Evolutionary conservation across 2,329 filamentous ascomycete genomes (phyloP).

Genomic region (Fusarium citri): DNA sequence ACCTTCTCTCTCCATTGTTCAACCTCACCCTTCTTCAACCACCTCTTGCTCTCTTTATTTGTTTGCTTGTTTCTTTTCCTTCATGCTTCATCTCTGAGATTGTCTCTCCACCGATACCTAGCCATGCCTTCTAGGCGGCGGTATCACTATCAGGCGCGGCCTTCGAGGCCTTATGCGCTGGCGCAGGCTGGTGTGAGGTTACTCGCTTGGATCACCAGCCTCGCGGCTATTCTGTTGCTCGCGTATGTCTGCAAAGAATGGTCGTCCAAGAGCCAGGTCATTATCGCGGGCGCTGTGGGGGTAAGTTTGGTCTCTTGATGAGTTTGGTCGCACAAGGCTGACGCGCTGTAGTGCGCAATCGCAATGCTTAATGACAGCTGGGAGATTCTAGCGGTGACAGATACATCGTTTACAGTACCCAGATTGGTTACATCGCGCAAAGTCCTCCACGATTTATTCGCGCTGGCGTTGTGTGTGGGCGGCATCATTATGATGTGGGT

Average conservation of each 20-base stretch:
- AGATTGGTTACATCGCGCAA: slow-evolving; percentile 46
- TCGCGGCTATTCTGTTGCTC: slow-evolving; percentile 49
- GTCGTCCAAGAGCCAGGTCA: slow-evolving; percentile 45
- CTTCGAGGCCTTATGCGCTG: slow-evolving; percentile 34
- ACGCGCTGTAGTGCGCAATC: slow-evolving; percentile 43
- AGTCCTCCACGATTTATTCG: slow-evolving; percentile 50
- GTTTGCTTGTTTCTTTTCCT: neutral
- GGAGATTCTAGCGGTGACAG: slow-evolving; percentile 49
- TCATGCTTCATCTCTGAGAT: slow-evolving; percentile 24
- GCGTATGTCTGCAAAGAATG: slow-evolving; percentile 50
- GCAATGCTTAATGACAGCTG: slow-evolving; percentile 55
- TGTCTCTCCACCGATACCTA: neutral
- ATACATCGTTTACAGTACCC: slow-evolving; percentile 44
- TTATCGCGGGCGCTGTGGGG: slow-evolving; percentile 49
- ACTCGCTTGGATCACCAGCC: slow-evolving; percentile 49
- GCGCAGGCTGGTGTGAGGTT: slow-evolving; percentile 44
- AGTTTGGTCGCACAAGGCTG: slow-evolving; percentile 3
- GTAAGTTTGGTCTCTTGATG: slow-evolving; percentile 40
- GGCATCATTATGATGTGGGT: slow-evolving; percentile 52
- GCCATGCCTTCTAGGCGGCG: slow-evolving; percentile 35
- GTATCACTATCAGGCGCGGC: slow-evolving; percentile 20
- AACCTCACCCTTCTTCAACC: slow-evolving; percentile 7
- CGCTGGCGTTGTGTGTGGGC: slow-evolving; percentile 50
- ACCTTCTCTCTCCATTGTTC: slow-evolving; percentile 20
- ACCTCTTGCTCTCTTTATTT: neutral